Conservation (phyloP, 306 rosid species). For the Quercus rubra region DNA sequence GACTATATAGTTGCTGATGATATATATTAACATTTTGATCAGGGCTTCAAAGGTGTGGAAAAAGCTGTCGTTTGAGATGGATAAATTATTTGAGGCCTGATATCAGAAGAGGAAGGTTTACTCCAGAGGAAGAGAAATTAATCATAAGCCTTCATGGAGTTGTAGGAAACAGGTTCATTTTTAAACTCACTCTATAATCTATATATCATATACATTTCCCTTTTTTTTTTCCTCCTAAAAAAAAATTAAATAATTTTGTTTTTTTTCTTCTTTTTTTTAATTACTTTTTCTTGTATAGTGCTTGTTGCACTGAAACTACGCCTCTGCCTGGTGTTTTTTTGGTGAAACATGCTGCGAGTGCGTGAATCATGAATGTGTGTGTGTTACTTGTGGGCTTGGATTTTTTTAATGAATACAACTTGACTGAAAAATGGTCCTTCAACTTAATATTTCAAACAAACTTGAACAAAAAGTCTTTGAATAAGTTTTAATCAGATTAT, state of each 20-base stretch:
- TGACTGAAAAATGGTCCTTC: slow-evolving; percentile 10
- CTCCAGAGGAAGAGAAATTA: slow-evolving; percentile 92
- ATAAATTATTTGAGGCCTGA: slow-evolving; percentile 98
- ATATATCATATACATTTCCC: neutral
- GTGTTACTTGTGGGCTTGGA: neutral
- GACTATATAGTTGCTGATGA: too few species aligned
- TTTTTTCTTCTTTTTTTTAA: neutral
- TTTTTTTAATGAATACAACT: slow-evolving; percentile 10
- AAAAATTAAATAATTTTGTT: neutral
- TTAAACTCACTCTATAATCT: neutral
- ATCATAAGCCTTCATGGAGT: slow-evolving; percentile 94
- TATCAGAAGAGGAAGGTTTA: slow-evolving; percentile 93
- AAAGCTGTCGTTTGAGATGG: slow-evolving; percentile 97
- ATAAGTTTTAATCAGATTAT: neutral
- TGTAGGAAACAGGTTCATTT: slow-evolving; percentile 85
- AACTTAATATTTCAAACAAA: slow-evolving; percentile 12
- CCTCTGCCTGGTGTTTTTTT: neutral
- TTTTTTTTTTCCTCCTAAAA: neutral
- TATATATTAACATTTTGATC: neutral
- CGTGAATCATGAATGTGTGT: neutral
- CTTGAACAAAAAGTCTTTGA: slow-evolving; percentile 19
- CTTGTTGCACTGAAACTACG: neutral
- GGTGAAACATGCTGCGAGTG: neutral
- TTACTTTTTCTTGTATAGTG: neutral
- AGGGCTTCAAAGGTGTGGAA: slow-evolving; percentile 98